These are phyloP conservation scores for Rhododendron ferrugineum DNA, from an alignment of 148 eudicot species.

Conservation along the genomic window DNA sequence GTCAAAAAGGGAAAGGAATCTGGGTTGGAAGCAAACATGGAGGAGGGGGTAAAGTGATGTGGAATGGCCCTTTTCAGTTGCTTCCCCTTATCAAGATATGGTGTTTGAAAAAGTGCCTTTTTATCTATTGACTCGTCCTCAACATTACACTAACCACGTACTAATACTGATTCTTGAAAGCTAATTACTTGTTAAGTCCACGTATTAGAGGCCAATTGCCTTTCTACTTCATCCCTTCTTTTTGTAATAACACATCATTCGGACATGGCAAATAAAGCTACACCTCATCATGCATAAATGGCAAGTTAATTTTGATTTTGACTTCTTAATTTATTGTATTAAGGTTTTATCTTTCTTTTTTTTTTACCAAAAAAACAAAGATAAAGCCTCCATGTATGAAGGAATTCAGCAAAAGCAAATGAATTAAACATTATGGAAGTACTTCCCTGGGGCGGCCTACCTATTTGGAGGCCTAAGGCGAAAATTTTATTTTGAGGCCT, in stretches of 20 bases:
- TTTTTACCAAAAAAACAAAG: too few species aligned
- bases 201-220: neutral
- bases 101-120: constrained; percentile 12
- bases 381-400: too few species aligned
- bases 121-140: constrained; percentile 9
- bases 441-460: neutral
- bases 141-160: neutral
- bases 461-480: neutral
- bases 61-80: neutral
- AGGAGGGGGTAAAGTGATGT: constrained; percentile 3
- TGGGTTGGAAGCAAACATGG: constrained; percentile 20
- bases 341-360: neutral
- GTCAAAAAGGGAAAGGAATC: constrained; percentile 22
- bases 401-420: too few species aligned
- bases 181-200: neutral
- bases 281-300: constrained; percentile 6
- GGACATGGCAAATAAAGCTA: neutral
- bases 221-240: neutral
- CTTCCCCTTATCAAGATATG: constrained; percentile 25
- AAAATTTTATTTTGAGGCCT: neutral
- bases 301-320: neutral
- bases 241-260: neutral
- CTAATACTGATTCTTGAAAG: neutral
- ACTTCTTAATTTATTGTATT: neutral
- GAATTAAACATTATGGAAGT: neutral